These are phyloP conservation scores for Erucastrum elatum DNA, from an alignment of 345 rosid genomes.

Conservation along the genomic window DNA sequence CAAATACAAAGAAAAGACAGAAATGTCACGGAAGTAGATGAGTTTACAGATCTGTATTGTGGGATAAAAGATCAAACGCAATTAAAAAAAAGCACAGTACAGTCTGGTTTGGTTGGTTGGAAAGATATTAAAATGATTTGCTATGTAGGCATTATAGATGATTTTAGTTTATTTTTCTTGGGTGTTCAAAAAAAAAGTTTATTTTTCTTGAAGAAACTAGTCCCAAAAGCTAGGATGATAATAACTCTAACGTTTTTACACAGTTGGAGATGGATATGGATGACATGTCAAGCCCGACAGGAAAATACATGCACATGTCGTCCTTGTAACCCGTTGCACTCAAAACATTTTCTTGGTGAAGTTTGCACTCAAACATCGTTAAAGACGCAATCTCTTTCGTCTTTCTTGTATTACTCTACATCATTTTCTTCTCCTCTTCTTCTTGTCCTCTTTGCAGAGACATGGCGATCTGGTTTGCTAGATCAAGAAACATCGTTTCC, in stretches of 20 bases:
- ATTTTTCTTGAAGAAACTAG: neutral
- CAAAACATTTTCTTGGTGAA: neutral
- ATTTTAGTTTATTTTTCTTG: neutral
- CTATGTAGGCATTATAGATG: neutral
- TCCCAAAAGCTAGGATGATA: slow-evolving; percentile 5
- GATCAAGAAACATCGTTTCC: slow-evolving; percentile 43
- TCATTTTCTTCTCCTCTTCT: neutral
- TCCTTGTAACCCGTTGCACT: slow-evolving; percentile 15
- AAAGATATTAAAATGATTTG: slow-evolving; percentile 18
- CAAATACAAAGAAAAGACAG: slow-evolving; percentile 15
- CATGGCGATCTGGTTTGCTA: slow-evolving; percentile 52
- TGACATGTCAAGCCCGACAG: slow-evolving; percentile 41
- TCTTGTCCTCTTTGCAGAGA: neutral
- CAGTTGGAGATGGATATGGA: slow-evolving; percentile 24
- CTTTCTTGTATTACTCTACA: slow-evolving; percentile 6
- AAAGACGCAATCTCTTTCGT: neutral
- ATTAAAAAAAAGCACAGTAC: slow-evolving; percentile 15
- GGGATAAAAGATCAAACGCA: slow-evolving; percentile 21
- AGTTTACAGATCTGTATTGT: neutral
- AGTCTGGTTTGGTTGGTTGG: slow-evolving; percentile 30
- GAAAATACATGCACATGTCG: slow-evolving; percentile 32
- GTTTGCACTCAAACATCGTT: slow-evolving; percentile 15
- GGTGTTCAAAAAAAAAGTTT: neutral
- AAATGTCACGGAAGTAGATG: slow-evolving; percentile 37
- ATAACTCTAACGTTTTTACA: neutral